phyloP scores from a whole-genome alignment of 108 stramenopile species.

The Bacterosira constricta region DNA sequence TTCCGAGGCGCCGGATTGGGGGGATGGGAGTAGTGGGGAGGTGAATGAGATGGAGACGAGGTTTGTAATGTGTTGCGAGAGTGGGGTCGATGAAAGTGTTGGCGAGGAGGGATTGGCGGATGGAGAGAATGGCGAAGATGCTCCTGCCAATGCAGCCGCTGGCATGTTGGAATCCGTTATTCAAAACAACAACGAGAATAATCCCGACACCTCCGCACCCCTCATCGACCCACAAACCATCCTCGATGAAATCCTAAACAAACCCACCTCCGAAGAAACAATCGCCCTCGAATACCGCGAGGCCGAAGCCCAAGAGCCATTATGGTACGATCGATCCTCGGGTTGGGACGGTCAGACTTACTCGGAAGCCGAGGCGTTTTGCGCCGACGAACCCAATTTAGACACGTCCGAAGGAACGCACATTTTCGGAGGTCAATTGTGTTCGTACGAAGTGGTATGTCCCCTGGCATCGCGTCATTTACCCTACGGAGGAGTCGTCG shows the following conservation, averaged over 20 bases:
- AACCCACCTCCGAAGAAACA: neutral
- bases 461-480: slow-evolving; percentile 21
- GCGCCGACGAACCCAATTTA: neutral
- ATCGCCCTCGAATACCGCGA: neutral
- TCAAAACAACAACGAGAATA: too few relatives aligned
- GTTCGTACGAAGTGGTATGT: slow-evolving; percentile 29
- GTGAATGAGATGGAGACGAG: neutral
- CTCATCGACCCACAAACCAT: too few relatives aligned
- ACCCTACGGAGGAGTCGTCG: slow-evolving; percentile 17
- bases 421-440: neutral
- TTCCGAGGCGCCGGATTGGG: neutral
- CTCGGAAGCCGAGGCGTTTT: slow-evolving; percentile 4
- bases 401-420: neutral
- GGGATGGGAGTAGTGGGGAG: too few relatives aligned
- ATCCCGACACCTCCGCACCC: too few relatives aligned
- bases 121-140: too few relatives aligned
- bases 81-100: too few relatives aligned
- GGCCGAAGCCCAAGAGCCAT: neutral
- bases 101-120: too few relatives aligned
- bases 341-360: slow-evolving; percentile 31
- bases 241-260: too few relatives aligned
- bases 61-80: neutral
- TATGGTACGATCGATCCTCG: slow-evolving; percentile 6
- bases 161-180: too few relatives aligned
- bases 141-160: too few relatives aligned